Evolutionary conservation across 2,329 filamentous ascomycete species (phyloP).

Genomic region (Xylaria sp.): DNA sequence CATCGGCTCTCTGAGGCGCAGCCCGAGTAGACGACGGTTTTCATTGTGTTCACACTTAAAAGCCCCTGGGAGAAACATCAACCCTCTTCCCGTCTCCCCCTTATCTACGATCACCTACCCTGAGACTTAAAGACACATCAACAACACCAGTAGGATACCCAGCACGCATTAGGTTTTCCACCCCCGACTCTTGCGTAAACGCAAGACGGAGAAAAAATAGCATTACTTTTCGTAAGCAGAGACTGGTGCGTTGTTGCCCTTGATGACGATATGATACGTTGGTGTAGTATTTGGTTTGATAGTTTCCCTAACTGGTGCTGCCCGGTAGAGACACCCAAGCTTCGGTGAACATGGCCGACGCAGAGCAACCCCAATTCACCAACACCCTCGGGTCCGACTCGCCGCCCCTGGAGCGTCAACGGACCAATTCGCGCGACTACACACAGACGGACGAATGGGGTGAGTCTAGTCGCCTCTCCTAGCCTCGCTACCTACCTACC

Average conservation of each 20-base stretch:
- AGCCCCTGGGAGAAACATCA: not conserved
- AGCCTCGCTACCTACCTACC: not conserved
- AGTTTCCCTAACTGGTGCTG: too few species aligned
- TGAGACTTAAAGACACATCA: not conserved
- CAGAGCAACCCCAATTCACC: slow-evolving; percentile 36
- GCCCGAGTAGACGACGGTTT: not conserved
- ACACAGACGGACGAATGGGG: slow-evolving; percentile 54
- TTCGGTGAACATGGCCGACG: slow-evolving; percentile 31
- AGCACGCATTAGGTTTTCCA: not conserved
- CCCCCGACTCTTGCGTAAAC: too few species aligned
- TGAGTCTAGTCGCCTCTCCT: slow-evolving; percentile 41
- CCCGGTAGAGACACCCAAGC: slow-evolving; percentile 2
- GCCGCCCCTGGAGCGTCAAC: slow-evolving; percentile 45
- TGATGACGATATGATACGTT: not conserved
- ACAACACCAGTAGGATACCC: not conserved
- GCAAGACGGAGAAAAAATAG: too few species aligned
- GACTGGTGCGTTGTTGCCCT: not conserved
- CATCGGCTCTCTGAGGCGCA: slow-evolving; percentile 3
- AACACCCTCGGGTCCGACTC: slow-evolving; percentile 43
- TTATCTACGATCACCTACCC: slow-evolving; percentile 1
- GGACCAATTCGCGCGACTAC: slow-evolving; percentile 40
- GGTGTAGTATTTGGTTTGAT: too few species aligned
- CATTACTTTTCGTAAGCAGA: not conserved
- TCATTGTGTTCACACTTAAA: slow-evolving; percentile 10
- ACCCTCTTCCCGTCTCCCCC: not conserved